These are phyloP conservation scores for Reticulascus tulasneorum DNA, from an alignment of 2,329 filamentous ascomycete species.

Conservation along the genomic window DNA sequence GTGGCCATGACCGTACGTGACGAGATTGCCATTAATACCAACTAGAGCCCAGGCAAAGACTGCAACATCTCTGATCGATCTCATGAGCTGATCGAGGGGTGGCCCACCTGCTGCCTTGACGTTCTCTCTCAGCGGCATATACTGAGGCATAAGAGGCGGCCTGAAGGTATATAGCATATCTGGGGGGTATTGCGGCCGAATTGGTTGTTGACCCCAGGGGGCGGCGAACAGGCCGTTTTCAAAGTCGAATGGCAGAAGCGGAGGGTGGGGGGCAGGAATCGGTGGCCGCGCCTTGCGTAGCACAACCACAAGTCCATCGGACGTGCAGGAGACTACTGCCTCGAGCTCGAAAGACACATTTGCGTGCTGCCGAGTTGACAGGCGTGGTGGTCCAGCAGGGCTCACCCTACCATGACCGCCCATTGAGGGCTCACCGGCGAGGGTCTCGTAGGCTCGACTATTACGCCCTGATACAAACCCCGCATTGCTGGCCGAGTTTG, in stretches of 20 bases:
- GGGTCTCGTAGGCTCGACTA: conserved; percentile 4
- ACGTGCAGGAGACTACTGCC: conserved; percentile 87
- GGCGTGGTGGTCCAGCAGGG: conserved; percentile 22
- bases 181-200: conserved; percentile 42
- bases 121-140: conserved; percentile 39
- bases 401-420: no score
- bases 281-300: conserved; percentile 69
- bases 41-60: conserved; percentile 84
- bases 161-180: conserved; percentile 40
- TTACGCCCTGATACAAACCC: conserved; percentile 6
- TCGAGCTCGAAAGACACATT: conserved; percentile 75
- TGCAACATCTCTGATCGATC: conserved; percentile 75
- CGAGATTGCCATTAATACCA: conserved; percentile 74
- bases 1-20: conserved; percentile 57
- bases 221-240: conserved; percentile 71
- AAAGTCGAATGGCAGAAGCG: conserved; percentile 41
- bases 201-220: conserved; percentile 70
- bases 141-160: conserved; percentile 37
- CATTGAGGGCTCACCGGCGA: conserved; percentile 2
- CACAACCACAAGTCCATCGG: conserved; percentile 80
- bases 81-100: conserved; percentile 64
- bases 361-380: no score
- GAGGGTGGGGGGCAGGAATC: conserved; percentile 56
- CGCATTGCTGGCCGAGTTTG: conserved; percentile 9
- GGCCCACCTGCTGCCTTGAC: conserved; percentile 48